Conservation (phyloP, 306 rosid species). For the Ceratonia siliqua region DNA sequence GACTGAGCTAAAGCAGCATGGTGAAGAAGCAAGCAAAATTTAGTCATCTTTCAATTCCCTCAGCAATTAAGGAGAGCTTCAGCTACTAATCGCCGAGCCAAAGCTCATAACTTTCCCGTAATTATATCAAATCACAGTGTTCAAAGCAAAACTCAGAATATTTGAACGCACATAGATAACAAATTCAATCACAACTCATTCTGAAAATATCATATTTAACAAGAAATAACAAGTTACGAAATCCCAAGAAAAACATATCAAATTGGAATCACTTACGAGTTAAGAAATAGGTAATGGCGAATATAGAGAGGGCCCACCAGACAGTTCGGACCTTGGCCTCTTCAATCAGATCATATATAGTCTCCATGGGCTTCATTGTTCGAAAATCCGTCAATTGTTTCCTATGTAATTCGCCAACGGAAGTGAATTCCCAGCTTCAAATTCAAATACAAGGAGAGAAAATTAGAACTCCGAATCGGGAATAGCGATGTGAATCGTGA, state of each 20-base stretch:
- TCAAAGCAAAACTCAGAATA: conserved; percentile 13
- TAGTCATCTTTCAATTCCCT: neutral
- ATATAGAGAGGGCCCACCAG: conserved; percentile 93
- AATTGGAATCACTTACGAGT: conserved; percentile 68
- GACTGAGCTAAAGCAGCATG: neutral
- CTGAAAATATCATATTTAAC: conserved; percentile 13
- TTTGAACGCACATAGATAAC: neutral
- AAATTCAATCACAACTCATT: conserved; percentile 9
- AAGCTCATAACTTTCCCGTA: conserved; percentile 12
- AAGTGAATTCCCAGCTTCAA: conserved; percentile 1
- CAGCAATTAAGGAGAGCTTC: neutral
- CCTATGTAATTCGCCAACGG: neutral
- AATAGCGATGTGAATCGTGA: neutral
- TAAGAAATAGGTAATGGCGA: conserved; percentile 79
- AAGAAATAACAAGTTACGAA: neutral
- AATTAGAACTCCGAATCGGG: neutral
- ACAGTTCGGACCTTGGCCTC: conserved; percentile 83
- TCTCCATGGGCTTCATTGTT: conserved; percentile 42
- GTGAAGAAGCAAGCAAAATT: neutral
- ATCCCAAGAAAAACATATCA: neutral
- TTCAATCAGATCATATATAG: conserved; percentile 81
- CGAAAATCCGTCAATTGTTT: neutral
- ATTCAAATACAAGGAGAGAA: neutral
- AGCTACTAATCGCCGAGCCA: neutral
- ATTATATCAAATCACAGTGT: conserved; percentile 1